Evolutionary conservation across 768 basidiomycete species (phyloP).

Genomic region (Boletus subparvulus): DNA sequence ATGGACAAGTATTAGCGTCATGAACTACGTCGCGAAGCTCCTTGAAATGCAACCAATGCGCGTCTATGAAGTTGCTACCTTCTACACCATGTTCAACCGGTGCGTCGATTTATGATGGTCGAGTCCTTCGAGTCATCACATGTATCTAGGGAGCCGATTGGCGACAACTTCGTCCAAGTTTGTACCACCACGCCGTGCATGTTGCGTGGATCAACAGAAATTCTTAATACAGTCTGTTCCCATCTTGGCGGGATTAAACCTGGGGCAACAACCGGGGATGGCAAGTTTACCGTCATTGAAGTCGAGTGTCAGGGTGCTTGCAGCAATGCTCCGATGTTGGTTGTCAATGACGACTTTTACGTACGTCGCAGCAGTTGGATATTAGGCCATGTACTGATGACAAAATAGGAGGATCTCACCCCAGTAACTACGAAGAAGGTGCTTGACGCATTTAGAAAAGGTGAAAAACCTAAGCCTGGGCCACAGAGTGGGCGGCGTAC

Average conservation of each 20-base stretch:
- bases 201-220: conserved; percentile 88
- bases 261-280: conserved; percentile 92
- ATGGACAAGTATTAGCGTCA: conserved; percentile 97
- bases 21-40: conserved; percentile 96
- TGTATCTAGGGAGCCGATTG: conserved; percentile 79
- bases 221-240: conserved; percentile 77
- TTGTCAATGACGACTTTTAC: conserved; percentile 95
- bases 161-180: conserved; percentile 91
- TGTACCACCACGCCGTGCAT: conserved; percentile 99
- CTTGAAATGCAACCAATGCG: conserved; percentile 97
- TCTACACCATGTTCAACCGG: conserved; percentile 99
- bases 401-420: conserved; percentile 76
- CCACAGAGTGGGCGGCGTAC: conserved; percentile 86
- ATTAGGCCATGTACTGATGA: conserved; percentile 8
- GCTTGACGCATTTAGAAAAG: conserved; percentile 75
- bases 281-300: conserved; percentile 96
- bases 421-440: conserved; percentile 73
- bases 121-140: not conserved
- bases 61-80: conserved; percentile 98
- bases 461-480: conserved; percentile 88
- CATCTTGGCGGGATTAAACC: conserved; percentile 84
- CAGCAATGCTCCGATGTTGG: conserved; percentile 97
- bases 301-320: conserved; percentile 99
- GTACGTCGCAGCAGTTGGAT: conserved; percentile 43
- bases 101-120: conserved; percentile 34